These are phyloP conservation scores for Senecio squalidus DNA, from an alignment of 140 eudicot genomes.

Conservation along the genomic window DNA sequence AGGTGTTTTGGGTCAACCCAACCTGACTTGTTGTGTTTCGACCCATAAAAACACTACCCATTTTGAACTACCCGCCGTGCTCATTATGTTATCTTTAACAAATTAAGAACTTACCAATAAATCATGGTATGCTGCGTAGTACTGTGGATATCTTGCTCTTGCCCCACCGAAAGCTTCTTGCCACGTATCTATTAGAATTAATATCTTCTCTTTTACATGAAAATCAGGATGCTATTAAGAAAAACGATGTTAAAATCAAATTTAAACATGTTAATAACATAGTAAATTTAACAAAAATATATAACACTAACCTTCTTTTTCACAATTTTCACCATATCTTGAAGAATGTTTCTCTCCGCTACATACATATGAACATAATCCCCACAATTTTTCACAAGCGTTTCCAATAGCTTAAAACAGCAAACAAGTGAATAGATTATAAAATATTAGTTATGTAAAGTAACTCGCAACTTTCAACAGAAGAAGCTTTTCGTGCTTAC, in stretches of 20 bases:
- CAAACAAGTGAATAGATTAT: slow-evolving; percentile 2
- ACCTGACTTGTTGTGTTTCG: neutral
- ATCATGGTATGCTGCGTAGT: slow-evolving; percentile 88
- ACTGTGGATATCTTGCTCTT: slow-evolving; percentile 92
- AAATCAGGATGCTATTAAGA: slow-evolving; percentile 60
- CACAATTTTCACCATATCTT: slow-evolving; percentile 82
- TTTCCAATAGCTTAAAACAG: slow-evolving; percentile 63
- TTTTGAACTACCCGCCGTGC: neutral
- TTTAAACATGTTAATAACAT: neutral
- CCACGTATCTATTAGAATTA: slow-evolving; percentile 90
- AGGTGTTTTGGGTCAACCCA: neutral
- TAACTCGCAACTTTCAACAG: neutral
- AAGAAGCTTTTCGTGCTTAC: slow-evolving; percentile 38
- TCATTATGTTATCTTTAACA: neutral
- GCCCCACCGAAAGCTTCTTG: slow-evolving; percentile 99
- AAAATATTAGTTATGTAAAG: neutral
- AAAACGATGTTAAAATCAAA: neutral
- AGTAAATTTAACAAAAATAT: no score
- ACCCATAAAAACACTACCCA: neutral
- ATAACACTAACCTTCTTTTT: slow-evolving; percentile 59
- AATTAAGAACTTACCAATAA: slow-evolving; percentile 47
- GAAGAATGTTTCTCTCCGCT: slow-evolving; percentile 75
- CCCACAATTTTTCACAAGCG: slow-evolving; percentile 75
- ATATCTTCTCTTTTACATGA: slow-evolving; percentile 89
- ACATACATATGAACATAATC: slow-evolving; percentile 89